These are phyloP conservation scores for Metschnikowia anglica DNA, from an alignment of 805 yeast species.

Conservation along the genomic window DNA sequence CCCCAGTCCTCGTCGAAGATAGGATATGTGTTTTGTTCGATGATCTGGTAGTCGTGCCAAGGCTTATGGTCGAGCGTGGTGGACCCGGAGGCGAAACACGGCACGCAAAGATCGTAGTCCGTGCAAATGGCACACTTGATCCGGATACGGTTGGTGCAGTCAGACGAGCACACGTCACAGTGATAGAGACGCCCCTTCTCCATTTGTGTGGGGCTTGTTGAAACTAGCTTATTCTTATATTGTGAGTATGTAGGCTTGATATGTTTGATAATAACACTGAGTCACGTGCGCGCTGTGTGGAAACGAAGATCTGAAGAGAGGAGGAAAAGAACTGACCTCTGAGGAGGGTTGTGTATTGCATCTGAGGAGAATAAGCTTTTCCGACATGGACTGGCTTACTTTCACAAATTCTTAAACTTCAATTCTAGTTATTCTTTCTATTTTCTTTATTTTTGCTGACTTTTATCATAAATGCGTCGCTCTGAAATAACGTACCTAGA, in stretches of 20 bases:
- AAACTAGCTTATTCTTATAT: background rate
- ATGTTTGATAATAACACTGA: too few relatives aligned
- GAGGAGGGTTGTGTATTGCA: too few relatives aligned
- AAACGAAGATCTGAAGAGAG: too few relatives aligned
- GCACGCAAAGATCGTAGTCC: slow-evolving; percentile 97
- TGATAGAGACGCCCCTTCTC: slow-evolving; percentile 56
- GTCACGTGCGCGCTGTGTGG: too few relatives aligned
- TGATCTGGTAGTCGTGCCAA: slow-evolving; percentile 85
- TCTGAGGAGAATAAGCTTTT: too few relatives aligned
- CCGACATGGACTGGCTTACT: too few relatives aligned
- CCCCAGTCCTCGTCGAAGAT: slow-evolving; percentile 93
- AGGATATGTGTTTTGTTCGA: slow-evolving; percentile 94
- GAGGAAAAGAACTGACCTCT: too few relatives aligned
- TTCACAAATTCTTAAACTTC: too few relatives aligned
- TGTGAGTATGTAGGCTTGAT: background rate
- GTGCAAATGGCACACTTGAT: slow-evolving; percentile 88
- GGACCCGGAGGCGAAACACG: slow-evolving; percentile 87
- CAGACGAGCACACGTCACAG: slow-evolving; percentile 96
- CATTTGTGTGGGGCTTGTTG: slow-evolving; percentile 23
- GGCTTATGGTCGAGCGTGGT: slow-evolving; percentile 87
- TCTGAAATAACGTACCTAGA: too few relatives aligned
- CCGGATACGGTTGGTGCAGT: slow-evolving; percentile 88
- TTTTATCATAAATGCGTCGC: too few relatives aligned
- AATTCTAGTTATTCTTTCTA: too few relatives aligned
- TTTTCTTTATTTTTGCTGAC: too few relatives aligned